Evolutionary conservation across 805 yeast species (phyloP).

Genomic region (Lipomyces spencermartinsiae): DNA sequence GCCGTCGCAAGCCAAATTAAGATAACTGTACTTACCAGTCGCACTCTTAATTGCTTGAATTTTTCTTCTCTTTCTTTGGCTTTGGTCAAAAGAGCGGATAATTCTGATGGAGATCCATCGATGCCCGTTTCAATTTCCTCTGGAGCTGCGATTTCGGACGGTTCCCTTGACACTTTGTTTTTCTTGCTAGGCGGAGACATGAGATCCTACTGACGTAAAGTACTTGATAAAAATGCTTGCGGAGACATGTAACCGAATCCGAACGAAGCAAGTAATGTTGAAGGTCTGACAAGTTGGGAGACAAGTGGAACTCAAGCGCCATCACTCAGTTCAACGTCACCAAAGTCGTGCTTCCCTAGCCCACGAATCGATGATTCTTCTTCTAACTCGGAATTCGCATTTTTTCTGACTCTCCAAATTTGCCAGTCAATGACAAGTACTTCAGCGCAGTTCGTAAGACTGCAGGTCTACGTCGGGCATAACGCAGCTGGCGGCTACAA

Average conservation of each 20-base stretch:
- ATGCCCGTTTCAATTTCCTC: neutral
- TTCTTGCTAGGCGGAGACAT: neutral
- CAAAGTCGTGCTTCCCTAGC: no score
- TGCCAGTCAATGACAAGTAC: neutral
- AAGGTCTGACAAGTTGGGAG: no score
- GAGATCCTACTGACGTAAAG: neutral
- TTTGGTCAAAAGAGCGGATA: constrained; percentile 10
- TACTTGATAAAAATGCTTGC: neutral
- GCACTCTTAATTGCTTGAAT: constrained; percentile 26
- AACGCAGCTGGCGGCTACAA: neutral
- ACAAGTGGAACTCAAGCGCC: no score
- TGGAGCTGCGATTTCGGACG: neutral
- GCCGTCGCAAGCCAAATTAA: neutral
- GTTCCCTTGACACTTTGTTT: neutral
- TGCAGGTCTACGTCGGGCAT: constrained; percentile 10
- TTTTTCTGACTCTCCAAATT: neutral
- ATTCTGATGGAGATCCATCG: neutral
- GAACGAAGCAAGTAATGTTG: no score
- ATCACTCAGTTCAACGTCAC: no score
- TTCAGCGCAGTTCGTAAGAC: constrained; percentile 1
- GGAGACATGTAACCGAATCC: neutral
- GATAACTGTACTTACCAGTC: constrained; percentile 16
- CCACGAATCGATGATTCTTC: no score
- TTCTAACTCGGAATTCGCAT: neutral
- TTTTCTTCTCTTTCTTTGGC: constrained; percentile 24